A percentile compares a stretch with the other conserved stretches of the same genome.
Conservation (phyloP, 257 asterid genomes). For the Ilex aquifolium region DNA sequence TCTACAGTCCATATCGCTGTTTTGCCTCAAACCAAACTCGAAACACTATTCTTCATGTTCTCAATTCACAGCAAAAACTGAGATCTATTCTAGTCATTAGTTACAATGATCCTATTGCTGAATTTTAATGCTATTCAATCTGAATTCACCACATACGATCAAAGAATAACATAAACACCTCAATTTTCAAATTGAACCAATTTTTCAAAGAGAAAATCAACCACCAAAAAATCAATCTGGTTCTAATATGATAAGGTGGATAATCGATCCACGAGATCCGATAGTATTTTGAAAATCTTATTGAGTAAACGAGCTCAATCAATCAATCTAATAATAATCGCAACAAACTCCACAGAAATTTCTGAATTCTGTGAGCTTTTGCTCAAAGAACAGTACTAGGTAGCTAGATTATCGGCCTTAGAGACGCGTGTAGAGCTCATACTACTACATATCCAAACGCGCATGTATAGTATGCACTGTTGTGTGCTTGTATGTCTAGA, state of each 20-base stretch:
- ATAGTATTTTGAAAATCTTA: neutral
- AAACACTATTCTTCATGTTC: constrained; percentile 23
- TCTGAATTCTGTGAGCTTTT: constrained; percentile 9
- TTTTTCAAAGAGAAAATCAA: neutral
- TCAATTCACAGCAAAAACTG: neutral
- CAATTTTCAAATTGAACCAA: neutral
- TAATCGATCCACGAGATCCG: neutral
- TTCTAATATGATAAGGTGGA: too few relatives aligned
- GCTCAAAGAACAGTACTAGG: constrained; percentile 16
- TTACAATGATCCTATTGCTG: neutral
- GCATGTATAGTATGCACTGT: neutral
- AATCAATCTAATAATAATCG: neutral
- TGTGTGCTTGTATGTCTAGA: constrained; percentile 2
- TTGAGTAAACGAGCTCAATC: neutral
- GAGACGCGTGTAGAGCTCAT: constrained; percentile 34
- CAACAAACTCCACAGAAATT: neutral
- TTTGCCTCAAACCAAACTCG: constrained; percentile 28
- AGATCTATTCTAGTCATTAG: neutral
- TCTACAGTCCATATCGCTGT: constrained; percentile 65
- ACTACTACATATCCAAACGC: constrained; percentile 3
- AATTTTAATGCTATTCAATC: neutral
- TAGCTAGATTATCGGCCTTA: constrained; percentile 21
- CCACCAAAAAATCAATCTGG: neutral
- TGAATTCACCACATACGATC: neutral
- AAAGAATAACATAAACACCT: neutral